Base-by-base conservation (phyloP, 768 basidiomycete species). In the Mycena vulgaris region DNA sequence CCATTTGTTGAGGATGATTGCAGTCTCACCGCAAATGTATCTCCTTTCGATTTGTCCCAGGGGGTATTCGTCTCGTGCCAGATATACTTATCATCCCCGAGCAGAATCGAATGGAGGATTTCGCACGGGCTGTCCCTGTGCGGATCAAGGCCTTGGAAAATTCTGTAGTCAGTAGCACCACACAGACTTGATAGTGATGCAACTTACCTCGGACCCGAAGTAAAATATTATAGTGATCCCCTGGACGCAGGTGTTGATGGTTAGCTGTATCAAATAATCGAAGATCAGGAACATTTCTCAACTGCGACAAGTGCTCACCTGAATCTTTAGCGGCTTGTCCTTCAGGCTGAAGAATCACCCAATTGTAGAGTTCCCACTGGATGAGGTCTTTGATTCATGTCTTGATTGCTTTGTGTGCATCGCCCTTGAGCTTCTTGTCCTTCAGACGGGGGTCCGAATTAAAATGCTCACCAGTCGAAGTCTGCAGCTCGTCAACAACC, bases 1-100 rank as follows among this genome's bases (percentile, higher is more conserved):
- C 81, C 82, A 40, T 75, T 69, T 8, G 76, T 61, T 2, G 68
- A 63, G 1, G 79, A 72, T 0, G 76, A 75, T 55, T 81, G 68
- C 4, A 84, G 76, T 5, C 77, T 71, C 31, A 69, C 66, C 0
- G 76, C 69, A 72, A 80, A 80, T 8, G 66, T 17, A 11, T 78
- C 75, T 6, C 72, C 63, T 39, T 80, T 71, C 5, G 71, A 61
- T 10, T 72, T 67, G 31, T 71, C 58, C 80, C 78, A 79, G 0
- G 28, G 14, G 11, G 71, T 74, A 49, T 72, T 72, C 47, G 63
- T 66, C 14, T 68, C 63, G 31, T 83, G 74, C 82, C 80, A 83
- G 13, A 77, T 60, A 68, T 84, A 84, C 35, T 64, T 64, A 39
- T 80, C 78, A 5, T 71, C 68, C 4, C 79, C 78, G 9, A 80